These are phyloP conservation scores for Schizosaccharomyces cryophilus DNA, from an alignment of 805 yeast genomes.

Conservation along the genomic window DNA sequence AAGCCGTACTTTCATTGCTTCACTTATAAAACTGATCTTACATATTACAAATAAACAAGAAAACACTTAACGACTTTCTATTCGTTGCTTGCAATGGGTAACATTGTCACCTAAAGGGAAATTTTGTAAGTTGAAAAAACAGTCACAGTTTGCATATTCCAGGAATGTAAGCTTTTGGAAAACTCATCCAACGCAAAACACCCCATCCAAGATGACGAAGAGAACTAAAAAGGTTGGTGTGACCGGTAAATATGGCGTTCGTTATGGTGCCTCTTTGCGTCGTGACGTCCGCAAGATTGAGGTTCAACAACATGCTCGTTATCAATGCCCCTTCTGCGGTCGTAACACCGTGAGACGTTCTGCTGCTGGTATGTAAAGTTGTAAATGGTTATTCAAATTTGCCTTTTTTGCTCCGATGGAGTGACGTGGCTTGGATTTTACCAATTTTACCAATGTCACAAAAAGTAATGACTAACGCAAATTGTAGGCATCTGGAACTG, in stretches of 20 bases:
- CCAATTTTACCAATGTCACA: too few species aligned
- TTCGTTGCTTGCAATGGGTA: background rate
- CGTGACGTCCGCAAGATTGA: constrained; percentile 98
- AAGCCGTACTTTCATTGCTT: too few species aligned
- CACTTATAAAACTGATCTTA: too few species aligned
- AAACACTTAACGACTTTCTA: background rate
- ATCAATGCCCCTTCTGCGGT: constrained; percentile 99
- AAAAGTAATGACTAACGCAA: background rate
- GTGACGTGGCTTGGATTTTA: too few species aligned
- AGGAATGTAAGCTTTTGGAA: background rate
- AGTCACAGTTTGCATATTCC: background rate
- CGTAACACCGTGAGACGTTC: constrained; percentile 93
- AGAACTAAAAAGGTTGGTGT: constrained; percentile 99
- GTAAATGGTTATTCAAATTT: background rate
- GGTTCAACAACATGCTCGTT: constrained; percentile 94
- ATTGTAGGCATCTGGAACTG: constrained; percentile 77
- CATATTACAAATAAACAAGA: background rate
- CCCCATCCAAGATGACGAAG: constrained; percentile 37
- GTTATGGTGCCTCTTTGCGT: constrained; percentile 99
- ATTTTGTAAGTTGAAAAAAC: background rate
- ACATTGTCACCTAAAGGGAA: background rate
- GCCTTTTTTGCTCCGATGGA: background rate
- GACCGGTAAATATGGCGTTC: constrained; percentile 99
- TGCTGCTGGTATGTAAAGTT: constrained; percentile 33
- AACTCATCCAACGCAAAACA: background rate